These are phyloP conservation scores for Moricandia arvensis DNA, from an alignment of 345 rosid genomes.

Conservation along the genomic window DNA sequence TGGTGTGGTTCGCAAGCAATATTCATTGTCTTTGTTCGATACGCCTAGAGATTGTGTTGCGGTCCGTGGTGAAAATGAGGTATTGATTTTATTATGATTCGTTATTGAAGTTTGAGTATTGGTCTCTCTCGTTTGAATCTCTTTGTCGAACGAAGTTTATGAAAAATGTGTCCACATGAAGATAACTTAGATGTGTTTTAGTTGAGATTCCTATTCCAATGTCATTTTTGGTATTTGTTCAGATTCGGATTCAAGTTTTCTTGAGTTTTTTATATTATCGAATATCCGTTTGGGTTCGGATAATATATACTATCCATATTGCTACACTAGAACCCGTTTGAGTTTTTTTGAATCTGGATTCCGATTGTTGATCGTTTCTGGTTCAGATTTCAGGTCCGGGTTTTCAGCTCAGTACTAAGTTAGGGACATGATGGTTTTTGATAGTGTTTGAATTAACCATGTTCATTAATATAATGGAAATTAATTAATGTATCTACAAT, in stretches of 20 bases:
- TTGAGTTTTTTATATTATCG: background rate
- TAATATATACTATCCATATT: background rate
- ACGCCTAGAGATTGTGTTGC: constrained; percentile 73
- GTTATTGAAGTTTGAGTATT: background rate
- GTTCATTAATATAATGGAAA: background rate
- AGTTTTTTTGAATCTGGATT: background rate
- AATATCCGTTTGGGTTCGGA: background rate
- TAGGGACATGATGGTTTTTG: background rate
- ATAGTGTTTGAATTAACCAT: background rate
- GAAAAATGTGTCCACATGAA: background rate
- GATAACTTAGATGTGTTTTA: background rate
- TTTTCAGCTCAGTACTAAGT: background rate
- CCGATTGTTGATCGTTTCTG: background rate
- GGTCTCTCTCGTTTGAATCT: background rate
- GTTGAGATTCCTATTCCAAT: background rate
- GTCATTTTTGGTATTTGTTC: background rate
- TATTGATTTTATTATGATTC: background rate
- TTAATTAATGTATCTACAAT: constrained; percentile 5
- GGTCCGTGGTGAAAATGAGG: constrained; percentile 26
- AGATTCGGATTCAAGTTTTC: background rate
- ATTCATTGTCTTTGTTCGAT: constrained; percentile 80
- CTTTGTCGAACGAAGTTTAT: background rate
- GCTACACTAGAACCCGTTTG: background rate
- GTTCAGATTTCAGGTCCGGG: background rate
- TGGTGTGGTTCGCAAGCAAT: constrained; percentile 82